phyloP scores from a whole-genome alignment of 495 filamentous ascomycete genomes.

The Astrocystis sublimbata region DNA sequence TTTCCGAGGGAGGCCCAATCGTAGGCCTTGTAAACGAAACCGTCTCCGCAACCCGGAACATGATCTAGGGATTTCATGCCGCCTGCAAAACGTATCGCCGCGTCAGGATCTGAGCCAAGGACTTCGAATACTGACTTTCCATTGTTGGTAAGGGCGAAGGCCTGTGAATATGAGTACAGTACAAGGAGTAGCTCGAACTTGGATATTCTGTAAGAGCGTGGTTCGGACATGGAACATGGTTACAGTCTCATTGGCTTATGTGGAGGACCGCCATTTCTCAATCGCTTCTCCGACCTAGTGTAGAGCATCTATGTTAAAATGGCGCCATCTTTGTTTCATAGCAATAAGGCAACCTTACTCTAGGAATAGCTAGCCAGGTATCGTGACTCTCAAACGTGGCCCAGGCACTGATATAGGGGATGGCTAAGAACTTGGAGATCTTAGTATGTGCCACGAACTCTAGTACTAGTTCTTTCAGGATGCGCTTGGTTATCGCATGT shows the following conservation, averaged over 20 bases:
- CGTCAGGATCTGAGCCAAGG: conserved; percentile 11
- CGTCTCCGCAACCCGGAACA: conserved; percentile 16
- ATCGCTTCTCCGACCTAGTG: conserved; percentile 26
- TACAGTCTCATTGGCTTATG: conserved; percentile 35
- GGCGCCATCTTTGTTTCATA: conserved; percentile 7
- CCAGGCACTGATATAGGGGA: conserved; percentile 13
- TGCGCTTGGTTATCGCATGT: conserved; percentile 48
- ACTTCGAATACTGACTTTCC: conserved; percentile 34
- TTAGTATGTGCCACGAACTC: conserved; percentile 35
- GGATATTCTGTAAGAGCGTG: not conserved
- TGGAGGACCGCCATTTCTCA: conserved; percentile 22
- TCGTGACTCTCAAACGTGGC: conserved; percentile 7
- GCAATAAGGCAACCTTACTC: conserved; percentile 14
- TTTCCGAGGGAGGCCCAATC: conserved; percentile 25
- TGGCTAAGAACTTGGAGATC: conserved; percentile 20
- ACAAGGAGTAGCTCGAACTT: conserved; percentile 3
- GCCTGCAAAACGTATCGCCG: conserved; percentile 19
- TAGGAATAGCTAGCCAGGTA: conserved; percentile 16
- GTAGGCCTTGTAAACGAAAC: conserved; percentile 18
- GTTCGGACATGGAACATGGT: conserved; percentile 1
- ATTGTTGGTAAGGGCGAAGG: conserved; percentile 35
- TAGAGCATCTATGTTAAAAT: conserved; percentile 10
- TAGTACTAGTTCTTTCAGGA: conserved; percentile 46
- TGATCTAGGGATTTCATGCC: conserved; percentile 19
- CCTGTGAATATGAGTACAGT: conserved; percentile 23